Conservation (phyloP, 305 asterid genomes). For the Nicotiana rustica region DNA sequence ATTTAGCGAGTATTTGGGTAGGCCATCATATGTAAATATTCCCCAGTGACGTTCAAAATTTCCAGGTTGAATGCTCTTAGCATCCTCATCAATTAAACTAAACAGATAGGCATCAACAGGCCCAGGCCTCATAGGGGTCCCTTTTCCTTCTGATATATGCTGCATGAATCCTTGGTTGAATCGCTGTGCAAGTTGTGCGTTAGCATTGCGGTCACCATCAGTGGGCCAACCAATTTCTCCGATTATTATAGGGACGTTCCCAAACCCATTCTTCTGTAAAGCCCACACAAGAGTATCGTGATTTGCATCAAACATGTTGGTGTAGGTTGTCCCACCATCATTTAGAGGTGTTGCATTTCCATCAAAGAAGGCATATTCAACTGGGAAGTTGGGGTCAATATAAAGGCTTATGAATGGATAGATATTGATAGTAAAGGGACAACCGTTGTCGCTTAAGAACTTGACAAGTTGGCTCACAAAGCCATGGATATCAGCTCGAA, state of each 20-base stretch:
- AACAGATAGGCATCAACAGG: slow-evolving; percentile 45
- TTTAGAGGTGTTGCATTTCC: slow-evolving; percentile 42
- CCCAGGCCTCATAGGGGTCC: slow-evolving; percentile 49
- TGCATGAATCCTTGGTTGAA: slow-evolving; percentile 47
- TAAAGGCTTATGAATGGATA: slow-evolving; percentile 54
- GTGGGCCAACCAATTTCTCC: slow-evolving; percentile 60
- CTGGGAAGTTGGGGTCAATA: slow-evolving; percentile 44
- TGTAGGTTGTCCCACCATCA: slow-evolving; percentile 43
- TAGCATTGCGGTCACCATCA: slow-evolving; percentile 46
- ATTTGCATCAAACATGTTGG: slow-evolving; percentile 50
- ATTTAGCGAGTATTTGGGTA: slow-evolving; percentile 42
- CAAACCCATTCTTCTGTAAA: slow-evolving; percentile 46
- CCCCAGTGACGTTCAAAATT: slow-evolving; percentile 54
- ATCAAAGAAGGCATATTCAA: slow-evolving; percentile 51
- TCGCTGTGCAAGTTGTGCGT: slow-evolving; percentile 35
- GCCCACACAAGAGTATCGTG: slow-evolving; percentile 53
- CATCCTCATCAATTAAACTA: slow-evolving; percentile 49
- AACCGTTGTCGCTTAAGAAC: slow-evolving; percentile 38
- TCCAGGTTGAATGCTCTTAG: slow-evolving; percentile 45
- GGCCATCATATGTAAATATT: slow-evolving; percentile 45
- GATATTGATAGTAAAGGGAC: slow-evolving; percentile 49
- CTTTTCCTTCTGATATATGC: slow-evolving; percentile 44
- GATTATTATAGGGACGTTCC: slow-evolving; percentile 41
- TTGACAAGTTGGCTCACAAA: slow-evolving; percentile 34
- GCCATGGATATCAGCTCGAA: slow-evolving; percentile 39